Evolutionary conservation across 306 rosid genomes (phyloP), one percentile per base, ranked within the genome.

Genomic region (Oemleria cerasiformis): DNA sequence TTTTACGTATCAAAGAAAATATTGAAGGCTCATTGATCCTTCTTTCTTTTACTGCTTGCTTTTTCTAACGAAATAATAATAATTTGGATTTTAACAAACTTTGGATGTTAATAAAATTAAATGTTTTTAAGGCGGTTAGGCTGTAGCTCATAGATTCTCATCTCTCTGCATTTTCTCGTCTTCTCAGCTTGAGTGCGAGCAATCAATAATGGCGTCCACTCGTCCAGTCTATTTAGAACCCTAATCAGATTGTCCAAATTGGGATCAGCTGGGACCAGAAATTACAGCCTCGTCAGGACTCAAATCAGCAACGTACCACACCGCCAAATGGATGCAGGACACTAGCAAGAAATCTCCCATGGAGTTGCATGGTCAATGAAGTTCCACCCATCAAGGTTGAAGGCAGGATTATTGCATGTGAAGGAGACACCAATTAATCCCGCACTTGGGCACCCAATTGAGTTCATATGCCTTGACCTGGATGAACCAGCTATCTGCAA

Each of bases 241-340:
- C 83, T 94, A 59, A 64, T 86, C n/a, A 80, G 54, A 78, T 79
- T 89, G 50, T 77, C 85, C 30, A 81, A 74, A 53, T 36, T 77
- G 61, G 80, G 90, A 14, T 79, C 75, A 39, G 23, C 70, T 34
- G 56, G 60, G 43, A 43, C 84, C 16, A 83, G 96, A 68, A 86
- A 72, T 44, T 67, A 90, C 80, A 67, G 94, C 84, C 83, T 85
- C 20, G 84, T 84, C 20, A 40, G 77, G 78, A n/a, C 61, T 39
- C 88, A 84, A 88, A 42, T 89, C 83, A 11, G 94, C 80, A 57
- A n/a, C n/a, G n/a, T n/a, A 80, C 47, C 95, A 91, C 84, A 91
- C 97, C n/a, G 83, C 92, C 78, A 88, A 91, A 55, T 91, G 95
- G 97, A 88, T 91, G 97, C 97, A 94, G 98, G 98, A 94, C 67